phyloP scores from a whole-genome alignment of 208 protist genomes.

The Tritrichomonas musculus region DNA sequence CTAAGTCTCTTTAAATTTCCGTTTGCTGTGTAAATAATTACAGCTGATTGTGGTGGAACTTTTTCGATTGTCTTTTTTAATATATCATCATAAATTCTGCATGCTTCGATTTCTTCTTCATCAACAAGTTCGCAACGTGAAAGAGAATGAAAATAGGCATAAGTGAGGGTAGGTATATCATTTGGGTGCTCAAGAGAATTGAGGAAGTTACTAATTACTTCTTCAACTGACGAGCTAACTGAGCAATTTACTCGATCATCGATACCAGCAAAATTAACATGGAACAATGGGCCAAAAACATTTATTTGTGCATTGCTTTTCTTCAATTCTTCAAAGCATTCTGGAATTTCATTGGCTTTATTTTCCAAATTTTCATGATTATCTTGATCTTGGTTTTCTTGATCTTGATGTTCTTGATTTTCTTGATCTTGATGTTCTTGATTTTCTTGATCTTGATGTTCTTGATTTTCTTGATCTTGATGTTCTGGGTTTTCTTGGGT shows the following conservation, averaged over 20 bases:
- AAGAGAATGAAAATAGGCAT: neutral
- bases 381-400: too few species aligned
- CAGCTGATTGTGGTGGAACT: neutral
- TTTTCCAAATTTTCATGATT: too few species aligned
- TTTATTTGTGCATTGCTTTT: too few species aligned
- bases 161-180: neutral
- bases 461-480: too few species aligned
- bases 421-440: too few species aligned
- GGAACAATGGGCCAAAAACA: neutral
- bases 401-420: too few species aligned
- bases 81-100: neutral
- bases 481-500: too few species aligned
- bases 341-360: too few species aligned
- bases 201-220: neutral
- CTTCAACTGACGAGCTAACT: neutral
- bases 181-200: neutral
- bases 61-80: neutral
- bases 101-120: neutral
- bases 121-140: neutral
- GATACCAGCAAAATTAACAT: neutral
- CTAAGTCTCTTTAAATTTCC: neutral
- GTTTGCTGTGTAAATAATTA: constrained; percentile 6
- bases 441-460: too few species aligned
- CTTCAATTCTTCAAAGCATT: too few species aligned
- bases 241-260: neutral